Evolutionary conservation across 305 asterid species (phyloP), one percentile per base, ranked within the genome.

Genomic region (Ajuga reptans): DNA sequence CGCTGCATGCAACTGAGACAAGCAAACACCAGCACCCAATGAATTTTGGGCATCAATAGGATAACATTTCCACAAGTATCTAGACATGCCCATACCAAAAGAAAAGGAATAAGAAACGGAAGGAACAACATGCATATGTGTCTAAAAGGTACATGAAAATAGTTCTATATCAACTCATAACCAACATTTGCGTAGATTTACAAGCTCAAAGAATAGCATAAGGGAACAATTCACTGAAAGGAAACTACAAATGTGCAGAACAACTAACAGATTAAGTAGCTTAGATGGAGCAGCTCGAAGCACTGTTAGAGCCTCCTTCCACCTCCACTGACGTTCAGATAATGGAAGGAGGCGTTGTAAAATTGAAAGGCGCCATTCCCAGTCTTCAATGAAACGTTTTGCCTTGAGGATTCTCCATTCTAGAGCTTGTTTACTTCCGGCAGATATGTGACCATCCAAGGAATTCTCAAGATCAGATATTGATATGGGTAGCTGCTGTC

Each of bases 301-400:
- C 67, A 93, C 95, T 11, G 92, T 85, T 71, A 87, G 78, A 75
- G 90, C 97, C 82, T 93, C 99, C 84, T 85, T 91, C 99, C 99
- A 91, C 84, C 84, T 89, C 99, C 97, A 91, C 61, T 86, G 92
- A 34, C 95, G 96, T 56, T 87, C 99, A 72, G 95, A 86, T 78
- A 87, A 85, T 59, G 97, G 97, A 70, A 89, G 81, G 78, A 93
- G 96, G 78, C 89, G 78, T 77, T 89, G 97, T 84, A 93, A 86
- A 79, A 93, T 84, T 75, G 96, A 91, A 72, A 93, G 85, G 51
- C 99, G 97, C 99, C 99, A 93, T 78, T 86, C 96, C 99, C 99
- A 93, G 67, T 93, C 99, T 69, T 91, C 97, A 79, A 89, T 76
- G 70, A 82, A 85, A 51, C 82, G 81, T 82, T 84, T 91, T 71